Percentiles rank a stretch among this genome's conserved stretches.
phyloP scores from a whole-genome alignment of 2,329 filamentous ascomycete genomes.

The Cladosporium velox region DNA sequence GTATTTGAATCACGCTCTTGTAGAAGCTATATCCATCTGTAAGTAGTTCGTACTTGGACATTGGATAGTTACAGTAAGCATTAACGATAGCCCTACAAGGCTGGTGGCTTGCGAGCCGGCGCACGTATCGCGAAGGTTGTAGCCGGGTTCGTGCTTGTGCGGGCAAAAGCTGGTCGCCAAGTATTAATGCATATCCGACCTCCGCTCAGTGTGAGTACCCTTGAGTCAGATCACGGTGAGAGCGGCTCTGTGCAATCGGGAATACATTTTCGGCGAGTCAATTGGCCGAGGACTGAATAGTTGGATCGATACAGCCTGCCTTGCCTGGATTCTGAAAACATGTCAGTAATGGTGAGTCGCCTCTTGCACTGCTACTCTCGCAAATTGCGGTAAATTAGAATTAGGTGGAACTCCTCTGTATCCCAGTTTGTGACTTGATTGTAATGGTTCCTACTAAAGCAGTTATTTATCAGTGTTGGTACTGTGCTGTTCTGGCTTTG shows the following conservation, averaged over 20 bases:
- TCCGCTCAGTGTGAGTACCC: not conserved
- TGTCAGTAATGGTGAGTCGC: too few species aligned
- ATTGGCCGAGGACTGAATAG: not conserved
- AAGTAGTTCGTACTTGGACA: not conserved
- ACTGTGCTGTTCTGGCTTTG: too few species aligned
- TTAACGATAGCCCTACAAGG: not conserved
- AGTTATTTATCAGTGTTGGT: too few species aligned
- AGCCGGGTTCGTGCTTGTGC: not conserved
- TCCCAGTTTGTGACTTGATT: too few species aligned
- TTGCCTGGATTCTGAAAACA: too few species aligned
- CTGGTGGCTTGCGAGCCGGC: constrained; percentile 1
- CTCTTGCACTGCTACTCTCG: not conserved
- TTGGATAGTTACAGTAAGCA: not conserved
- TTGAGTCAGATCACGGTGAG: not conserved
- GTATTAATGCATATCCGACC: not conserved
- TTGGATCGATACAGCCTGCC: not conserved
- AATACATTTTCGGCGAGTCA: not conserved
- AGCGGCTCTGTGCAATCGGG: not conserved
- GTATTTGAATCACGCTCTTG: not conserved
- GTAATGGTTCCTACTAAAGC: too few species aligned
- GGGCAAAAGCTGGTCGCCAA: not conserved
- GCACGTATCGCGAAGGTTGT: not conserved
- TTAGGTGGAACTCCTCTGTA: not conserved
- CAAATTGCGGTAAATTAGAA: not conserved
- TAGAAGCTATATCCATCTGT: not conserved